Base-by-base conservation (phyloP, 148 eudicot genomes). In the Chenopodium album region DNA sequence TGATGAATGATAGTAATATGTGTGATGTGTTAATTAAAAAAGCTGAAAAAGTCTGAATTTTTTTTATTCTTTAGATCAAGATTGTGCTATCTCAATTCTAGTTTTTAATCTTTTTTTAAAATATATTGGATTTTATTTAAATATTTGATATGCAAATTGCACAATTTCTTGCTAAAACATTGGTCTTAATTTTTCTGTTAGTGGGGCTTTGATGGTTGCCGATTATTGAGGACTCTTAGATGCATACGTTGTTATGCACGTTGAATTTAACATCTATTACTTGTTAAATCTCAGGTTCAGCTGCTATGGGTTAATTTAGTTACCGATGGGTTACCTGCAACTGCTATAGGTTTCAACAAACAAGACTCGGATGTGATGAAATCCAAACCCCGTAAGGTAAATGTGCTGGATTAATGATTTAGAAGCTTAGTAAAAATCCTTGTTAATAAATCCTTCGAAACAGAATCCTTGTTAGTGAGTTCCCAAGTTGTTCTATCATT, bases 311-410 rank as follows among this genome's bases (percentile, higher is more conserved):
- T 97, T 79, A 97, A 97, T 87, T 90, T 97, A 88, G 99, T 97
- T 70, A 97, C 99, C 54, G 99, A 97, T 79, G 99, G 99, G 46
- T 90, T 97, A 83, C 99, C 99, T 81, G 99, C 99, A 77, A 97
- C 99, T 79, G 99, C 99, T 82, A 97, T 97, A 89, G 99, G 99
- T 82, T 97, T 97, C 34, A 97, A 97, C 84, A 94, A 97, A 82
- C 99, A 90, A 84, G 99, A 97, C 83, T 92, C 92, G 65, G 99
- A 97, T 89, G 99, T 97, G 50, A 97, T 97, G 99, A 97, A 91
- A 90, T 91, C 94, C 82, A 97, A 94, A 86, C 99, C 99, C 73
- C 94, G 99, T 48, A 97, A 97, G 98, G 99, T 97, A 86, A 59
- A 32, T 60, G 72, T 41, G 44, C 44, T 41, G 44, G 44, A 4